Percentiles rank a stretch among this genome's conserved stretches.
Evolutionary conservation across 1,284 basidiomycete genomes (phyloP).

Genomic region (Cryptococcus deneoformans): DNA sequence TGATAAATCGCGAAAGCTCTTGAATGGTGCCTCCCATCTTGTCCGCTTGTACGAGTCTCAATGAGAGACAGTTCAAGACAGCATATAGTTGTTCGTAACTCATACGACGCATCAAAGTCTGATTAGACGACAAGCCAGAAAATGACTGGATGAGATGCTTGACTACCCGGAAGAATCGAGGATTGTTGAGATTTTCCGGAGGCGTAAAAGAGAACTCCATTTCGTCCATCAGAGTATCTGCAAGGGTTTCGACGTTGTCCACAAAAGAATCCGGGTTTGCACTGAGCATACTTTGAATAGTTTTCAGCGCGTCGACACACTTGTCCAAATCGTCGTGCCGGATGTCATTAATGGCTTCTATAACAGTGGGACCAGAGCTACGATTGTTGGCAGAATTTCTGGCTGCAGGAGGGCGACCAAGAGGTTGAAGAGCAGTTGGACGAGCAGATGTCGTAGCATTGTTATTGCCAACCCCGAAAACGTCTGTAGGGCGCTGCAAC

Average conservation of each 20-base stretch:
- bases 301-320: conserved; percentile 92
- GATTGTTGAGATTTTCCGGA: conserved; percentile 65
- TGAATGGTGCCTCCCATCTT: conserved; percentile 61
- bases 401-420: conserved; percentile 6
- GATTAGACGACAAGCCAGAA: conserved; percentile 25
- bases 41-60: conserved; percentile 85
- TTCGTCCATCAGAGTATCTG: conserved; percentile 82
- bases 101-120: conserved; percentile 28
- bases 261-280: conserved; percentile 60
- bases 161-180: conserved; percentile 81
- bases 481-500: neutral
- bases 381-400: neutral
- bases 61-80: conserved; percentile 79
- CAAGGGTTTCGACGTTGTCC: conserved; percentile 57
- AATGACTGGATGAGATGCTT: conserved; percentile 91
- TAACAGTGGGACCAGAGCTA: conserved; percentile 10
- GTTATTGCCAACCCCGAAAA: neutral
- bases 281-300: conserved; percentile 75
- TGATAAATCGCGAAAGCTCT: conserved; percentile 91
- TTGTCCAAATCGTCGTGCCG: conserved; percentile 66
- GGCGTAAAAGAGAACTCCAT: conserved; percentile 85
- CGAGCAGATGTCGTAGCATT: neutral
- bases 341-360: conserved; percentile 34
- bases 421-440: conserved; percentile 24
- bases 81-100: conserved; percentile 39